Evolutionary conservation across 345 rosid genomes (phyloP).

Genomic region (Eucalyptus virginea): DNA sequence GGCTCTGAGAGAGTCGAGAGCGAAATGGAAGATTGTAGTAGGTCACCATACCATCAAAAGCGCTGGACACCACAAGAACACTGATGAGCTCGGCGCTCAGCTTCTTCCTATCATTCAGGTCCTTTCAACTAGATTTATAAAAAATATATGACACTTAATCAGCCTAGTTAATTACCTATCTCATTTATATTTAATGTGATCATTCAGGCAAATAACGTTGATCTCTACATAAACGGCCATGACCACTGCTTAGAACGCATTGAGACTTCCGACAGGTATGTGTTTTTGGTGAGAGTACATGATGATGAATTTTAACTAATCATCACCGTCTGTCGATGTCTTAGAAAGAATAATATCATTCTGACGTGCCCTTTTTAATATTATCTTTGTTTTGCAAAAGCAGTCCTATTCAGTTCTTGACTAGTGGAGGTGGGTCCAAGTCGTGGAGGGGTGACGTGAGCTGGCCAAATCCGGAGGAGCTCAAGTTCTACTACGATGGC

Average conservation of each 20-base stretch:
- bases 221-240: conserved; percentile 40
- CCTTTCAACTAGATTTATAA: background rate
- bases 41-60: conserved; percentile 48
- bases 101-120: conserved; percentile 39
- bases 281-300: background rate
- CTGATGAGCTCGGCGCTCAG: conserved; percentile 11
- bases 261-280: conserved; percentile 15
- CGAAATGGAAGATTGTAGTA: conserved; percentile 38
- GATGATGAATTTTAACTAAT: background rate
- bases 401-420: conserved; percentile 49
- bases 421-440: conserved; percentile 88
- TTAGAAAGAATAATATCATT: background rate
- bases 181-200: background rate
- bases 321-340: background rate
- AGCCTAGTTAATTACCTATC: background rate
- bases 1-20: conserved; percentile 21
- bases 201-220: conserved; percentile 27
- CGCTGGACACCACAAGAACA: conserved; percentile 33
- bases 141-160: background rate
- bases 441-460: conserved; percentile 61
- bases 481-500: conserved; percentile 65
- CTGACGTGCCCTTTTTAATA: background rate
- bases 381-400: background rate
- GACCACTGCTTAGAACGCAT: conserved; percentile 42
- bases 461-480: conserved; percentile 1